phyloP scores from a whole-genome alignment of 352 stramenopile species.

The Globisporangium parvum region DNA sequence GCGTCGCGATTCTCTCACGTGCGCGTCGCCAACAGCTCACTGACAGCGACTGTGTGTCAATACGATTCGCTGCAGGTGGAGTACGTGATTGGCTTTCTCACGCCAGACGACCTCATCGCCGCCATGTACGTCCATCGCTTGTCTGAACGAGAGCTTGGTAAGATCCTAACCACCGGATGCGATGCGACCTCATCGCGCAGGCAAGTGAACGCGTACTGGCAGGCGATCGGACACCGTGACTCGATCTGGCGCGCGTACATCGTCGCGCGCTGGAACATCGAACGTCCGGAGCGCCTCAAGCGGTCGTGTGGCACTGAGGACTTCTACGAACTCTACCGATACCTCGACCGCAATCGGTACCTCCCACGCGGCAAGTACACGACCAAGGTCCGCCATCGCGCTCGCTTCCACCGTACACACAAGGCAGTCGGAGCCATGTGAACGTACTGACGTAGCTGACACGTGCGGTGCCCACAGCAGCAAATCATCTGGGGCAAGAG shows the following conservation, averaged over 20 bases:
- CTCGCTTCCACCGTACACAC: neutral
- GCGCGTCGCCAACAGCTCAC: too few relatives aligned
- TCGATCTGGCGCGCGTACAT: slow-evolving; percentile 47
- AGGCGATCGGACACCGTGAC: slow-evolving; percentile 35
- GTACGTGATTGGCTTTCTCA: slow-evolving; percentile 46
- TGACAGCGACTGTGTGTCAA: too few relatives aligned
- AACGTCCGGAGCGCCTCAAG: slow-evolving; percentile 34
- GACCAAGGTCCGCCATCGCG: slow-evolving; percentile 28
- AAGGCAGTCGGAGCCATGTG: too few relatives aligned
- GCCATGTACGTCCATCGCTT: slow-evolving; percentile 32
- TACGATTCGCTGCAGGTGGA: slow-evolving; percentile 23
- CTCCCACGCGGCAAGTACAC: slow-evolving; percentile 62
- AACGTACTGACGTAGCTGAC: too few relatives aligned
- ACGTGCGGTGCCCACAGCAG: slow-evolving; percentile 14
- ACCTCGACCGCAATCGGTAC: slow-evolving; percentile 48
- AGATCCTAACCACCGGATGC: neutral
- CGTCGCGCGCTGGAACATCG: slow-evolving; percentile 40
- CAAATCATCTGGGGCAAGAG: slow-evolving; percentile 67
- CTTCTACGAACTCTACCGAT: slow-evolving; percentile 56
- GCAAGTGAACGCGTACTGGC: slow-evolving; percentile 53
- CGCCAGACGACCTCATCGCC: slow-evolving; percentile 36
- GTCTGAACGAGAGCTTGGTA: neutral
- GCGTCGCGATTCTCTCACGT: neutral
- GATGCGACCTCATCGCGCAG: slow-evolving; percentile 11
- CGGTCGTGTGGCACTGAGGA: slow-evolving; percentile 38